A percentile compares a stretch with the other conserved stretches of the same genome.
These are phyloP conservation scores for Suillus spraguei DNA, from an alignment of 768 basidiomycete species.

Conservation along the genomic window DNA sequence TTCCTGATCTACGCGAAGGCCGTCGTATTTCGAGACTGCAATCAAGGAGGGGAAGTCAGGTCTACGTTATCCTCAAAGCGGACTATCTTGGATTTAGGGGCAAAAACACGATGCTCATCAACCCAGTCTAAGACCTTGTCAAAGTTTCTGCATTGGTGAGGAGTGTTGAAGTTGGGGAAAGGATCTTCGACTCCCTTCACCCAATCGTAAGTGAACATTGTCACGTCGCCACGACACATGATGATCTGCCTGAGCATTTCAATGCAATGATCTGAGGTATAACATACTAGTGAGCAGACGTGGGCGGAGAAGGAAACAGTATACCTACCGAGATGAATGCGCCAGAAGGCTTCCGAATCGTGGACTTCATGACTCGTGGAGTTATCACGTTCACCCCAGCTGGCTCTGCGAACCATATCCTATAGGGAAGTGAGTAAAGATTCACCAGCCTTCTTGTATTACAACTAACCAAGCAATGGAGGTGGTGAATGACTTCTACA, in stretches of 20 bases:
- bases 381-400: background rate
- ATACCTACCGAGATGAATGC: background rate
- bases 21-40: background rate
- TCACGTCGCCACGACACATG: background rate
- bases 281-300: background rate
- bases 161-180: background rate
- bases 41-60: background rate
- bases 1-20: background rate
- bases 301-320: background rate
- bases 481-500: background rate
- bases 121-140: background rate
- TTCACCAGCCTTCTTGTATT: background rate
- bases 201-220: background rate
- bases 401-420: background rate
- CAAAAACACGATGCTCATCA: background rate
- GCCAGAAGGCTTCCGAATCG: background rate
- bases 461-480: background rate
- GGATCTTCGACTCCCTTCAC: background rate
- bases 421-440: background rate
- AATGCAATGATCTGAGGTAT: background rate
- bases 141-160: background rate
- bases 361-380: background rate
- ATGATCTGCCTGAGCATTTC: background rate
- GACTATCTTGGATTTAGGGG: background rate
- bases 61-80: background rate